These are phyloP conservation scores for Penicillium cataractarum DNA, from an alignment of 495 filamentous ascomycete species.

Conservation along the genomic window DNA sequence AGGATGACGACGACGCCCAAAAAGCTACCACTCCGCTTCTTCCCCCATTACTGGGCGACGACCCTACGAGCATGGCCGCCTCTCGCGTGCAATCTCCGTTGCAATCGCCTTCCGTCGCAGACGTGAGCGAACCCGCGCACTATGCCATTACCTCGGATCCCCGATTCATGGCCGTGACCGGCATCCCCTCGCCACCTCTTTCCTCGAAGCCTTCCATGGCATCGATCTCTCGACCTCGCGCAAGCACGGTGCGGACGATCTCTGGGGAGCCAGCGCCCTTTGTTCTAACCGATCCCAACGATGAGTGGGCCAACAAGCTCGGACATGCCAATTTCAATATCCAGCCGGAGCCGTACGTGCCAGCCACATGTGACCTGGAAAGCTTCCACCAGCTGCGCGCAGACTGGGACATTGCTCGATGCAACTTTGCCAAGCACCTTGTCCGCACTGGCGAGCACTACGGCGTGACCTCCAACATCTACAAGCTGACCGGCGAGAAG, in stretches of 20 bases:
- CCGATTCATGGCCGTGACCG: conserved; percentile 45
- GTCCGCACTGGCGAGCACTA: conserved; percentile 87
- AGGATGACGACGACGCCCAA: conserved; percentile 59
- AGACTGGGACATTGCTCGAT: conserved; percentile 79
- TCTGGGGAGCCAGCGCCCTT: conserved; percentile 62
- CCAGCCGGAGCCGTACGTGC: conserved; percentile 76
- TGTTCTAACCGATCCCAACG: conserved; percentile 63
- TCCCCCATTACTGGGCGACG: conserved; percentile 73
- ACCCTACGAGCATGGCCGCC: conserved; percentile 39
- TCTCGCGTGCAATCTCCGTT: conserved; percentile 69
- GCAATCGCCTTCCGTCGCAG: conserved; percentile 75
- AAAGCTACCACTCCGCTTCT: conserved; percentile 80
- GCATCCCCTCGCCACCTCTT: conserved; percentile 72
- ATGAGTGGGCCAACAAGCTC: conserved; percentile 80
- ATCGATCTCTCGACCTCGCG: conserved; percentile 63
- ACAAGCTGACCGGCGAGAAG: conserved; percentile 78
- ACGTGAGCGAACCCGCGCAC: conserved; percentile 40
- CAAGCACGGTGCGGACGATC: conserved; percentile 52
- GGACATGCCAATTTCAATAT: conserved; percentile 95
- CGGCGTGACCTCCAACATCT: conserved; percentile 80
- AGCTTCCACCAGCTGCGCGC: conserved; percentile 68
- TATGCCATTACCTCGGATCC: conserved; percentile 48
- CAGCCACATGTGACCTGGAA: conserved; percentile 59
- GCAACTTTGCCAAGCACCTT: conserved; percentile 82
- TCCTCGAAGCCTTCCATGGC: conserved; percentile 78